phyloP scores from a whole-genome alignment of 495 filamentous ascomycete species.

The Penicillium manginii region DNA sequence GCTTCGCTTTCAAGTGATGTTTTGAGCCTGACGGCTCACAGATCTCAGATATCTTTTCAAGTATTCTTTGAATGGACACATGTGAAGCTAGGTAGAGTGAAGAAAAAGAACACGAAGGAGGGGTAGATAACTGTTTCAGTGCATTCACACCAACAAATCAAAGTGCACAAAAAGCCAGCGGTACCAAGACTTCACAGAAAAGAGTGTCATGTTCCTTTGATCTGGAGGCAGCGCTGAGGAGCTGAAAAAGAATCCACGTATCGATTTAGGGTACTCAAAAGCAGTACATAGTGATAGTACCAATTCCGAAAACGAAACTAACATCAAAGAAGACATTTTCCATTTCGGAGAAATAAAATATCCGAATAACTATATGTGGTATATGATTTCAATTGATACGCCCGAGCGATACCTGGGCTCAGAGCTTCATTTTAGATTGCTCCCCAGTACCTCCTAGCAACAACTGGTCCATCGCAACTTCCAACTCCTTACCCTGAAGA shows the following conservation, averaged over 20 bases:
- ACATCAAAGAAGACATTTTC: neutral
- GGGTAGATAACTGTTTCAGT: neutral
- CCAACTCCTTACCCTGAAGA: neutral
- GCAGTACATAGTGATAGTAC: neutral
- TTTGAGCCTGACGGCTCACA: neutral
- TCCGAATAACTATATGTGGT: neutral
- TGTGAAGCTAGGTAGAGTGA: neutral
- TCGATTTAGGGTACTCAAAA: neutral
- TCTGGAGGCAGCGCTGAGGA: neutral
- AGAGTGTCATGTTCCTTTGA: neutral
- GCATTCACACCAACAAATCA: neutral
- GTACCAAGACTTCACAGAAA: neutral
- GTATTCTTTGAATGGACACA: neutral
- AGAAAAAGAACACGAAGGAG: neutral
- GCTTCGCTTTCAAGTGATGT: neutral
- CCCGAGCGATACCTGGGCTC: neutral
- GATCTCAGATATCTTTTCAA: neutral
- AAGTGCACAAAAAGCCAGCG: neutral
- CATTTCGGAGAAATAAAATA: neutral
- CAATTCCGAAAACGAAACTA: neutral
- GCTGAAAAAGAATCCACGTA: neutral
- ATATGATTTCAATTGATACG: neutral
- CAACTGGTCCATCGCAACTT: neutral
- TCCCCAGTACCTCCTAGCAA: neutral
- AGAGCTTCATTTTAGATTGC: neutral